These are phyloP conservation scores for Candida suzukii DNA, from an alignment of 805 yeast genomes.

Conservation along the genomic window DNA sequence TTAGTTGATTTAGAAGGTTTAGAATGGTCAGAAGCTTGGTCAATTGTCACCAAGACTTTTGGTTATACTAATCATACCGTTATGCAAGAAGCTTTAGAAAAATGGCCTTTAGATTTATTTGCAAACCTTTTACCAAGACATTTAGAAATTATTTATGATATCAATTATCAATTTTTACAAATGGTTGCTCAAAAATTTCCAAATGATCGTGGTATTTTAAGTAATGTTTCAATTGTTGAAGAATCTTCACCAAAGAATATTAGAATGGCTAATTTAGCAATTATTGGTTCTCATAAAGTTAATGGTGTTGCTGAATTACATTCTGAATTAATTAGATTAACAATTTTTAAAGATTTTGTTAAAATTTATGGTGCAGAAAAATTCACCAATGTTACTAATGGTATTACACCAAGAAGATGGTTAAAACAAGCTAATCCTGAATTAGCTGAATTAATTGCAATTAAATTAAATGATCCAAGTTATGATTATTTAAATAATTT, in stretches of 20 bases:
- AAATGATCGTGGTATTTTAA: slow-evolving; percentile 54
- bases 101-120: slow-evolving; percentile 85
- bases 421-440: slow-evolving; percentile 87
- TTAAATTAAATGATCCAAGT: slow-evolving; percentile 64
- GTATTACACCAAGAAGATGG: slow-evolving; percentile 97
- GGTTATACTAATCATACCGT: slow-evolving; percentile 95
- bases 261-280: slow-evolving; percentile 88
- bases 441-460: slow-evolving; percentile 65
- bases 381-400: slow-evolving; percentile 89
- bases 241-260: slow-evolving; percentile 76
- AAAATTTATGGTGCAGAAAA: slow-evolving; percentile 72
- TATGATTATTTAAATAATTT: slow-evolving; percentile 66
- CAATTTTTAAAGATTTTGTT: slow-evolving; percentile 88
- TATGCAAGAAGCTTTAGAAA: slow-evolving; percentile 90
- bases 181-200: slow-evolving; percentile 73
- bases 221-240: slow-evolving; percentile 77
- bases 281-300: slow-evolving; percentile 87
- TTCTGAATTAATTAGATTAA: slow-evolving; percentile 82
- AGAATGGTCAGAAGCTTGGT: slow-evolving; percentile 83
- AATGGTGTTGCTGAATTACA: slow-evolving; percentile 96
- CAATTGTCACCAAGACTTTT: slow-evolving; percentile 68
- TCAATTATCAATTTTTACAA: slow-evolving; percentile 74
- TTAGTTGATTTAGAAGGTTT: slow-evolving; percentile 78
- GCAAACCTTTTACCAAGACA: slow-evolving; percentile 84
- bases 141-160: slow-evolving; percentile 81